Evolutionary conservation across 495 filamentous ascomycete species (phyloP).

Genomic region (Xylaria venustula): DNA sequence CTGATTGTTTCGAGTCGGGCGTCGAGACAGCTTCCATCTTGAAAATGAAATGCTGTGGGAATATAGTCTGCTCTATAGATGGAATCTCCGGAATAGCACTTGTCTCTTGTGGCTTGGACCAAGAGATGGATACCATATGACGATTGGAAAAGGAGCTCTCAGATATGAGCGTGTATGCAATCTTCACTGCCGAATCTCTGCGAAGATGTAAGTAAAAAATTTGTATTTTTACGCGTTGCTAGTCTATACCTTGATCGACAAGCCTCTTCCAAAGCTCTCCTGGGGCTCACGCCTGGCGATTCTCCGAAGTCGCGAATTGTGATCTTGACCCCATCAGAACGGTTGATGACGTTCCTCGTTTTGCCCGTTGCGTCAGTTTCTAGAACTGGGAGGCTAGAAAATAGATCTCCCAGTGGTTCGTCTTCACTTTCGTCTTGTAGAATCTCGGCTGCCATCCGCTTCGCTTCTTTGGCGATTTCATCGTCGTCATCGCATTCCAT

Average conservation of each 20-base stretch:
- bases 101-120: slow-evolving; percentile 74
- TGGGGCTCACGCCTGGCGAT: slow-evolving; percentile 67
- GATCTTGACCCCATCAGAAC: slow-evolving; percentile 50
- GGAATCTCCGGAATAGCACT: slow-evolving; percentile 38
- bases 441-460: slow-evolving; percentile 49
- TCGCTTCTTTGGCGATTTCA: slow-evolving; percentile 49
- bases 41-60: slow-evolving; percentile 46
- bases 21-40: slow-evolving; percentile 77
- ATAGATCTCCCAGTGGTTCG: slow-evolving; percentile 55
- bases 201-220: slow-evolving; percentile 13
- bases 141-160: slow-evolving; percentile 69
- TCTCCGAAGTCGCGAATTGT: slow-evolving; percentile 81
- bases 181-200: slow-evolving; percentile 65
- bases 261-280: slow-evolving; percentile 76
- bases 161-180: slow-evolving; percentile 67
- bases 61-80: slow-evolving; percentile 44
- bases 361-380: slow-evolving; percentile 58
- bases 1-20: slow-evolving; percentile 74
- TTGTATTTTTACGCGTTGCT: background rate
- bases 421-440: slow-evolving; percentile 52
- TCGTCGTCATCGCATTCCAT: slow-evolving; percentile 37
- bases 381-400: slow-evolving; percentile 67
- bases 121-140: slow-evolving; percentile 69
- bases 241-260: slow-evolving; percentile 70
- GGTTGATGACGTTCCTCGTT: slow-evolving; percentile 50